Percentiles rank a stretch among this genome's conserved stretches.
These are phyloP conservation scores for Penicillium arizonense DNA, from an alignment of 495 filamentous ascomycete species.

Conservation along the genomic window DNA sequence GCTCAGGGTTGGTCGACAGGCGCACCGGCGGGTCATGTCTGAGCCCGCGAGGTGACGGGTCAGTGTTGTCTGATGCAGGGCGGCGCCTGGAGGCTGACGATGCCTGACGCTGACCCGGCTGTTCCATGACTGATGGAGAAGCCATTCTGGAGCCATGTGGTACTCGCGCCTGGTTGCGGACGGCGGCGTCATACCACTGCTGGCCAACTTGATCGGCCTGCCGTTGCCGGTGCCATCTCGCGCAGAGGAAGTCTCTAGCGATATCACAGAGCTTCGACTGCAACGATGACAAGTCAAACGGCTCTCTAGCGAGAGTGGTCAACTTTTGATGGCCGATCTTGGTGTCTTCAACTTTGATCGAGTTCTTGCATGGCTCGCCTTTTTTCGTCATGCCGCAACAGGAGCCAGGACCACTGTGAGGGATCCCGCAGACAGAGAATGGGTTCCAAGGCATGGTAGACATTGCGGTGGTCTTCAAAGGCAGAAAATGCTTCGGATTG, in stretches of 20 bases:
- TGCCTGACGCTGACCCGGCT: no score
- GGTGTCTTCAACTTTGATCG: neutral
- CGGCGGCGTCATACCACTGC: slow-evolving; percentile 2
- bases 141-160: no score
- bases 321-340: slow-evolving; percentile 3
- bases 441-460: neutral
- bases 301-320: neutral
- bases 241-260: neutral
- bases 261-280: neutral
- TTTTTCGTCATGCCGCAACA: neutral
- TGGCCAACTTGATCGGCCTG: neutral
- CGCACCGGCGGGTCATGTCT: no score
- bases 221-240: neutral
- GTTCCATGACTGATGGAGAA: no score
- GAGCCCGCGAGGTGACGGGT: no score
- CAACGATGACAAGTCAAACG: neutral
- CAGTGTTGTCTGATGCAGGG: no score
- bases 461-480: neutral
- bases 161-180: neutral
- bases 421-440: neutral
- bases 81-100: no score
- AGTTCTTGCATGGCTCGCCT: no score
- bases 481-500: neutral
- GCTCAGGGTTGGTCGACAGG: no score
- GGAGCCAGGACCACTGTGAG: neutral